Base-by-base conservation (phyloP, 1,284 basidiomycete genomes). In the Naganishia sp. region DNA sequence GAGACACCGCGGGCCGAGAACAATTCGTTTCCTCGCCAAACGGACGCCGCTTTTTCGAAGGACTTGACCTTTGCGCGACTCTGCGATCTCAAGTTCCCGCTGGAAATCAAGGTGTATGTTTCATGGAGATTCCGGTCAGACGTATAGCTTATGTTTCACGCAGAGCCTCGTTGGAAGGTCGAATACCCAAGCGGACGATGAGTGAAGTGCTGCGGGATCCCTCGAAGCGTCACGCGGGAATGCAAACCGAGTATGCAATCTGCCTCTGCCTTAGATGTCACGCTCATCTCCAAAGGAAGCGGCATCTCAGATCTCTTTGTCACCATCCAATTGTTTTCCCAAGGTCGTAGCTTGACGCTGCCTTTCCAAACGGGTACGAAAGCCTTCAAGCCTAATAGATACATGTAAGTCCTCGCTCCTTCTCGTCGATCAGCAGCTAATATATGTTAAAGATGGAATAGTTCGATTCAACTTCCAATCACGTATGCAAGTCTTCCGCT, bases 291-390 rank as follows among this genome's bases (percentile, higher is more conserved):
- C 53, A 31, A 72, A 68, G 71, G 71, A 82, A 92, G 89, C 68
- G 86, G 84, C 6, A 84, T 89, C 71, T 90, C 93, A 73, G 94
- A 98, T 79, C 85, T 98, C 67, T 94, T 92, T 78, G 89, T 98
- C 55, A 91, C 89, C 13, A 90, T 90, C 73, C 90, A 95, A 74
- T 86, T 99, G 15, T 86, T 90, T 70, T 89, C 93, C 6, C 55
- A 67, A 28, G 60, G 60, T 77, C 95, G 95, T 78, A 91, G 92
- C 0, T 82, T 95, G 46, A 93, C 92, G 0, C 88, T 94, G 31
- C 89, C 92, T 0, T 91, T 90, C 74, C 87, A 91, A 56, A 98
- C 96, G 0, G 86, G 90, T 0, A 94, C 92, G 84, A 95, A 94
- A 77, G 85, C 56, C 90, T 16, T 97, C 96, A 83, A 90, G 89